phyloP scores from a whole-genome alignment of 2,329 filamentous ascomycete genomes.

The Fusarium sp. region DNA sequence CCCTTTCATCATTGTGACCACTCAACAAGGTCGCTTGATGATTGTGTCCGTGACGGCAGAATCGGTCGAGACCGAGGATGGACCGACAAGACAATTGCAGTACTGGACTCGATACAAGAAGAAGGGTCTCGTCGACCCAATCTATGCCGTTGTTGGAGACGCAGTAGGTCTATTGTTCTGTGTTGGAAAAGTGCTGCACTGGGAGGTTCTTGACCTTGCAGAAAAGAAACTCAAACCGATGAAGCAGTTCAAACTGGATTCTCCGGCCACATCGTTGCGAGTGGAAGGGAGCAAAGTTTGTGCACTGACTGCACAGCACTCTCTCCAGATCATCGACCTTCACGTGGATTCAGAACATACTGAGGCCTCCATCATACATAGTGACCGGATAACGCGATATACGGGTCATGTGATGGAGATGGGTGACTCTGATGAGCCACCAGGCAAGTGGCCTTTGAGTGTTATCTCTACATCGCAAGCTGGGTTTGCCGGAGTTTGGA shows the following conservation, averaged over 20 bases:
- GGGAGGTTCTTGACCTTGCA: constrained; percentile 66
- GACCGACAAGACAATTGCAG: constrained; percentile 52
- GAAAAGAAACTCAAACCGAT: constrained; percentile 66
- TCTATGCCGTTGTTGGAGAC: constrained; percentile 70
- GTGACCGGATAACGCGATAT: constrained; percentile 62
- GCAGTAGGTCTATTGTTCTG: constrained; percentile 71
- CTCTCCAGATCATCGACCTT: constrained; percentile 69
- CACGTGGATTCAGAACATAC: constrained; percentile 54
- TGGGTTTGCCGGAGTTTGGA: constrained; percentile 66
- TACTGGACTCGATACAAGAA: constrained; percentile 70
- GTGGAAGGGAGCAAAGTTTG: constrained; percentile 64
- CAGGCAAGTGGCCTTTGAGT: constrained; percentile 58
- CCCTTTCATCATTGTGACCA: constrained; percentile 74
- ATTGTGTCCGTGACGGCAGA: constrained; percentile 65
- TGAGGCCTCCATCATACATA: constrained; percentile 60
- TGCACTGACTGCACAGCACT: constrained; percentile 68
- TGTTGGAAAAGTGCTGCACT: constrained; percentile 67
- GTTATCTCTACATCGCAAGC: constrained; percentile 65
- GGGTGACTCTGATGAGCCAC: constrained; percentile 51
- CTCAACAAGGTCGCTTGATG: constrained; percentile 67
- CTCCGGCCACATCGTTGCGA: constrained; percentile 65
- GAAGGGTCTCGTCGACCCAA: constrained; percentile 61
- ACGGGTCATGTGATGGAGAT: constrained; percentile 64
- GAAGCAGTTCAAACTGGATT: constrained; percentile 65
- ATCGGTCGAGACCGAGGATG: constrained; percentile 32